Conservation (phyloP, 768 basidiomycete genomes). For the Termitomyces sp. region DNA sequence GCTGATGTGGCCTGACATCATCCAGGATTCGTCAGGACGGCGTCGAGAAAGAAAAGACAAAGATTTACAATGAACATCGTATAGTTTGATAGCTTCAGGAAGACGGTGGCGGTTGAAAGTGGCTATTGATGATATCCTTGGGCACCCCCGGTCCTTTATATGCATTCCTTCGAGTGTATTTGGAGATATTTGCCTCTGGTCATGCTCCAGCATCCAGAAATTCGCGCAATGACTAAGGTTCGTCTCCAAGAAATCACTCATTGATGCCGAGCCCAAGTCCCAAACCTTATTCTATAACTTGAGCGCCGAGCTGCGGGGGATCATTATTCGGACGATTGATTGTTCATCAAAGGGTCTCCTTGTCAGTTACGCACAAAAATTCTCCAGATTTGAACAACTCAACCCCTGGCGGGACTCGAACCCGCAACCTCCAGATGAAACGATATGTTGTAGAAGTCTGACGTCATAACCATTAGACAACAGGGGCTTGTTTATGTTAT, state of each 20-base stretch:
- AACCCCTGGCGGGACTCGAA: conserved; percentile 85
- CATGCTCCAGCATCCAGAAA: neutral
- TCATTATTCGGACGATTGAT: no score
- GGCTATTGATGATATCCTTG: neutral
- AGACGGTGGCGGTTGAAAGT: neutral
- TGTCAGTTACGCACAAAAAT: no score
- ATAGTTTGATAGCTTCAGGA: neutral
- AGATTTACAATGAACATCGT: neutral
- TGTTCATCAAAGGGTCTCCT: no score
- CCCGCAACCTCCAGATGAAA: conserved; percentile 76
- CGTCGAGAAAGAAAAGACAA: neutral
- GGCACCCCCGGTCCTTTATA: neutral
- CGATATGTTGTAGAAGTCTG: conserved; percentile 62
- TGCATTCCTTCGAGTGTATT: neutral
- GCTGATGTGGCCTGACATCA: conserved; percentile 22
- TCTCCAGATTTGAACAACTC: no score
- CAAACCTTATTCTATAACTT: no score
- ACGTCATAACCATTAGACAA: conserved; percentile 92
- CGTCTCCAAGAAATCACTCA: neutral
- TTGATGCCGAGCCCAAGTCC: neutral
- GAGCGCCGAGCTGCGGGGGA: no score
- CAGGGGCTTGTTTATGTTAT: conserved; percentile 43
- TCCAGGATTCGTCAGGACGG: neutral
- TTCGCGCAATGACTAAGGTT: neutral
- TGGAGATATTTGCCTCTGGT: neutral